Conservation (phyloP, 345 rosid species). For the Eucalyptus sideroxylon region DNA sequence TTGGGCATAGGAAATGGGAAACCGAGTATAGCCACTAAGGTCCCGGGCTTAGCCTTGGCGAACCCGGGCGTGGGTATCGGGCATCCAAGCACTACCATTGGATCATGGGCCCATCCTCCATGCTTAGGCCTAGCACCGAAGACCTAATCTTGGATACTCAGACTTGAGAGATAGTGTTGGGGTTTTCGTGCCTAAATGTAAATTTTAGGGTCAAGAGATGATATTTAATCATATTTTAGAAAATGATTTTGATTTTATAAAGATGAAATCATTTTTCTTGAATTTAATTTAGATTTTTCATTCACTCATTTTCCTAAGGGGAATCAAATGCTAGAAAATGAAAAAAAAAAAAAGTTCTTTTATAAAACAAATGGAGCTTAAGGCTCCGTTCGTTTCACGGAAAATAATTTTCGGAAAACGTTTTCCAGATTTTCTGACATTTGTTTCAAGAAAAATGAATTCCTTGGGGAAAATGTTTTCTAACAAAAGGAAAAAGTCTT, state of each 20-base stretch:
- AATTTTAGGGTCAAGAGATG: accelerated
- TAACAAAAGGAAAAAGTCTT: too few species aligned
- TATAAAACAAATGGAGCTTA: not conserved
- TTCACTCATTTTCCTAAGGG: too few species aligned
- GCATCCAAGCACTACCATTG: not conserved
- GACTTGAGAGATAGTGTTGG: not conserved
- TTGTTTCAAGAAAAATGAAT: too few species aligned
- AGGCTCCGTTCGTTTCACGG: accelerated
- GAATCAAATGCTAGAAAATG: too few species aligned
- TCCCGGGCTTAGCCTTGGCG: accelerated
- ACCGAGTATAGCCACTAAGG: accelerated
- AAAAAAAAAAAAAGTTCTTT: too few species aligned
- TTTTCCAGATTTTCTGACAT: accelerated
- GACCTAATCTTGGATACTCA: too few species aligned
- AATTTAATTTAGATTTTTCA: accelerated
- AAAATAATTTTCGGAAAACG: too few species aligned
- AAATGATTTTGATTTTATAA: too few species aligned
- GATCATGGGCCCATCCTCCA: not conserved
- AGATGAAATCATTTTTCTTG: too few species aligned
- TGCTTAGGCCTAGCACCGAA: accelerated
- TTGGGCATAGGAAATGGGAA: accelerated
- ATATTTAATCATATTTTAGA: too few species aligned
- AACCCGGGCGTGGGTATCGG: accelerated
- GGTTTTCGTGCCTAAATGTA: accelerated
- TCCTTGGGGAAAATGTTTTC: too few species aligned